phyloP scores from a whole-genome alignment of 148 eudicot genomes.

The Beta vulgaris region DNA sequence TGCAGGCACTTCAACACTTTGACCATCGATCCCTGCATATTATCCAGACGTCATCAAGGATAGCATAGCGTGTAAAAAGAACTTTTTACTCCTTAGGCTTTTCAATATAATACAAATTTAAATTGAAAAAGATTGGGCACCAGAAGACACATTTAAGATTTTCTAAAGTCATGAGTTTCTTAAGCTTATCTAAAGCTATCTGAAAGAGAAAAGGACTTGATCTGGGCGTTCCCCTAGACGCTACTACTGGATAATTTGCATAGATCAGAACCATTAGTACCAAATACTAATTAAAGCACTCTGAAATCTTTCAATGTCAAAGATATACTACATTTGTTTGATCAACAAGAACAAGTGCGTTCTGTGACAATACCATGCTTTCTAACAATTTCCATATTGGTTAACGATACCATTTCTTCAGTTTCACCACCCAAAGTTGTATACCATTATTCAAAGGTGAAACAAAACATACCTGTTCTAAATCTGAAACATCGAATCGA shows the following conservation, averaged over 20 bases:
- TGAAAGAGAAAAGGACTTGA: neutral
- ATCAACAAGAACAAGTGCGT: neutral
- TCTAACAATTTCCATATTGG: neutral
- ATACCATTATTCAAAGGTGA: neutral
- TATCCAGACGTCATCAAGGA: too few species aligned
- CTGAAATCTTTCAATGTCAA: too few species aligned
- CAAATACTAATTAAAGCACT: too few species aligned
- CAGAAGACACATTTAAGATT: neutral
- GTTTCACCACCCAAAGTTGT: neutral
- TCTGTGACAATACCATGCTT: neutral
- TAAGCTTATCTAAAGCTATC: neutral
- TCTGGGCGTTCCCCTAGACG: neutral
- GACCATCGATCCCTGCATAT: slow-evolving; percentile 73
- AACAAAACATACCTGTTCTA: slow-evolving; percentile 63
- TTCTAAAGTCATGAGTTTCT: too few species aligned
- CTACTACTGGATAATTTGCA: neutral
- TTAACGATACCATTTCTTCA: neutral
- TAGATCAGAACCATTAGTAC: too few species aligned
- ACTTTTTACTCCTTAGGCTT: too few species aligned
- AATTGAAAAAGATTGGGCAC: neutral
- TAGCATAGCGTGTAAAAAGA: too few species aligned
- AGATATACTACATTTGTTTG: neutral
- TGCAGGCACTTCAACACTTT: slow-evolving; percentile 69
- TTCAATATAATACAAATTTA: too few species aligned
- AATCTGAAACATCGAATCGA: slow-evolving; percentile 55